Evolutionary conservation across 768 basidiomycete species (phyloP), one percentile per base, ranked within the genome.

Genomic region (Mycena capillaripes): DNA sequence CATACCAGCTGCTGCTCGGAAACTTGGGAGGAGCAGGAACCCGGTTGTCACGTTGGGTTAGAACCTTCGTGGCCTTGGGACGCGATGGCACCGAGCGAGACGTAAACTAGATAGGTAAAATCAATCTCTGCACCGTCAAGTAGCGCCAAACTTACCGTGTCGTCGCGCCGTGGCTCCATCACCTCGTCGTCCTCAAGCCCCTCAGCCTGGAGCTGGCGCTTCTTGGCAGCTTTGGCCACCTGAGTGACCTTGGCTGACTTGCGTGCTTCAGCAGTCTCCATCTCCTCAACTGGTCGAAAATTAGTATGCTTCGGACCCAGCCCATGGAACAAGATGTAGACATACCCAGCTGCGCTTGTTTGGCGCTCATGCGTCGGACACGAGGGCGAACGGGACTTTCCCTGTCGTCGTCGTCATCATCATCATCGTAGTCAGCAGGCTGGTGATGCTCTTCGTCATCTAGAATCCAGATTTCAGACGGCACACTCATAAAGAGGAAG

Each of bases 21-120:
- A 55, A 53, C 3, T 29, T 46, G 11, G 61, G 30, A 25, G 61
- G 44, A 25, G 55, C 60, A 0, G 69, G 69, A 21, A 65, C 62
- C 52, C 53, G 57, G 25, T 46, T 48, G 27, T 71, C 44, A 30
- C 58, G 70, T 32, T 71, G 70, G 5, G 70, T 42, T 1, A 71
- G 65, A 23, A 5, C 32, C 52, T 66, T 72, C 7, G 59, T 66
- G 5, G 65, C 17, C 8, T 21, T 52, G 12, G 66, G 65, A 14
- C 65, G 58, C 0, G 65, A 34, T 6, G 38, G 1, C 4, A 72
- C 65, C 0, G 52, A 36, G 36, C 66, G 71, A 9, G 58, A 42
- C 0, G 71, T 53, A 42, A 72, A 55, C 65, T 72, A 29, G 10
- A 66, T 34, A 56, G 29, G 27, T 30, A 6, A 53, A 17, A n/a